These are phyloP conservation scores for Tilletia indica DNA, from an alignment of 1,284 basidiomycete genomes.

Conservation along the genomic window DNA sequence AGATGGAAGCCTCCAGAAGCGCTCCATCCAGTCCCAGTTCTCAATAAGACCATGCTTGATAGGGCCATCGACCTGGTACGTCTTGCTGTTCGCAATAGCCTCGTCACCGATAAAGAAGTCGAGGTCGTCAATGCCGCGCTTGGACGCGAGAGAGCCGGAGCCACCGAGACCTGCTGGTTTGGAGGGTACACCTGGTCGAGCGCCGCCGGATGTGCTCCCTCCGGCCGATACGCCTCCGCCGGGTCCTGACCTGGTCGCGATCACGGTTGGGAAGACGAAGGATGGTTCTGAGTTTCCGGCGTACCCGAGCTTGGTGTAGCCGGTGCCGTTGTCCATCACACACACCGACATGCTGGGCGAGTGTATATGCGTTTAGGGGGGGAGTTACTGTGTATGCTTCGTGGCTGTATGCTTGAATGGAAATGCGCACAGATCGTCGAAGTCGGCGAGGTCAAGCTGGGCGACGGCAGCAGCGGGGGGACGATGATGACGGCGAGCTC, in stretches of 20 bases:
- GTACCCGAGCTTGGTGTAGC: slow-evolving; percentile 95
- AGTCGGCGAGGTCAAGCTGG: no score
- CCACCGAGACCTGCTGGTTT: slow-evolving; percentile 65
- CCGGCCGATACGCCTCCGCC: slow-evolving; percentile 17
- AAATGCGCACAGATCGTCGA: no score
- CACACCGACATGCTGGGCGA: slow-evolving; percentile 15
- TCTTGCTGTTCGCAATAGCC: slow-evolving; percentile 86
- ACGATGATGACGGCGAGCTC: not conserved
- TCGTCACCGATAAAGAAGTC: slow-evolving; percentile 99
- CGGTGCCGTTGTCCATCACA: slow-evolving; percentile 82
- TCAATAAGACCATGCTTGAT: slow-evolving; percentile 98
- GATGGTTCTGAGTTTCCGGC: slow-evolving; percentile 98
- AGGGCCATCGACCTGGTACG: slow-evolving; percentile 90
- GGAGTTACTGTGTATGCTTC: not conserved
- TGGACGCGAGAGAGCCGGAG: slow-evolving; percentile 71
- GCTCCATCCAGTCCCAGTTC: slow-evolving; percentile 99
- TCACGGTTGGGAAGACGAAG: slow-evolving; percentile 62
- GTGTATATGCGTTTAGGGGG: not conserved
- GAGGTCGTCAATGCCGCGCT: slow-evolving; percentile 96
- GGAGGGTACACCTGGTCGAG: slow-evolving; percentile 69
- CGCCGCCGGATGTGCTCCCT: slow-evolving; percentile 53
- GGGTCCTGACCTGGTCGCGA: slow-evolving; percentile 46
- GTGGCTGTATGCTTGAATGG: no score
- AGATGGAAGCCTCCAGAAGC: slow-evolving; percentile 99
- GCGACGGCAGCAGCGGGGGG: no score